These are phyloP conservation scores for Endogone sp. DNA, from an alignment of 192 early-diverging fungal species.

Conservation along the genomic window DNA sequence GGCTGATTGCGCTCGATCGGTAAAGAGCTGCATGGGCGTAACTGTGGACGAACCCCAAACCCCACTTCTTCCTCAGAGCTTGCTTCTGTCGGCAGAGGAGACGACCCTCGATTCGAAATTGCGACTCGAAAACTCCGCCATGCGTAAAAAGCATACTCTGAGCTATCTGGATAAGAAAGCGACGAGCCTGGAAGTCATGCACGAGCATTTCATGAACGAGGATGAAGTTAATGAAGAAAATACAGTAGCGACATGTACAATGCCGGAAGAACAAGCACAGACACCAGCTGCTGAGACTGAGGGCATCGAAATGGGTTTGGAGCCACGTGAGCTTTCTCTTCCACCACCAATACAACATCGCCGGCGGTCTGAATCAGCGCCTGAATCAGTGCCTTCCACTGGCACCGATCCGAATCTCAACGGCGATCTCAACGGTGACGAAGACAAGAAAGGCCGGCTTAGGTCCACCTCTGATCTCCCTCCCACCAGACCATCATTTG, in stretches of 20 bases:
- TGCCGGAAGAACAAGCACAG: neutral
- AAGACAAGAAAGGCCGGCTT: neutral
- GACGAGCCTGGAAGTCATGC: constrained; percentile 17
- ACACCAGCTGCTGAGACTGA: neutral
- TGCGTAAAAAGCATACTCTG: constrained; percentile 14
- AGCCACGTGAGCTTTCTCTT: neutral
- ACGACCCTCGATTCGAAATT: neutral
- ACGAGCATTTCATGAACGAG: constrained; percentile 1
- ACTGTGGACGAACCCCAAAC: neutral
- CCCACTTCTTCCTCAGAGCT: too few relatives aligned
- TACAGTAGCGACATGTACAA: neutral
- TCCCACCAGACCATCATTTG: neutral
- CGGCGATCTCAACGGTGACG: neutral
- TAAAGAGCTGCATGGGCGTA: neutral
- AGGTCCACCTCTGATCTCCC: neutral
- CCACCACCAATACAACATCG: neutral
- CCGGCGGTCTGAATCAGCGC: neutral
- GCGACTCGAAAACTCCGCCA: constrained; percentile 11
- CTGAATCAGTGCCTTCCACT: too few relatives aligned
- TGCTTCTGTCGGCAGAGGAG: neutral
- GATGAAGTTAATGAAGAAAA: neutral
- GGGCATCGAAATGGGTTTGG: neutral
- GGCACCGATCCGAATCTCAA: neutral
- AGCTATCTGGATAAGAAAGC: constrained; percentile 26
- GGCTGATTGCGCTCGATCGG: neutral